Evolutionary conservation across 1,284 basidiomycete species (phyloP).

Genomic region (Abortiporus biennis): DNA sequence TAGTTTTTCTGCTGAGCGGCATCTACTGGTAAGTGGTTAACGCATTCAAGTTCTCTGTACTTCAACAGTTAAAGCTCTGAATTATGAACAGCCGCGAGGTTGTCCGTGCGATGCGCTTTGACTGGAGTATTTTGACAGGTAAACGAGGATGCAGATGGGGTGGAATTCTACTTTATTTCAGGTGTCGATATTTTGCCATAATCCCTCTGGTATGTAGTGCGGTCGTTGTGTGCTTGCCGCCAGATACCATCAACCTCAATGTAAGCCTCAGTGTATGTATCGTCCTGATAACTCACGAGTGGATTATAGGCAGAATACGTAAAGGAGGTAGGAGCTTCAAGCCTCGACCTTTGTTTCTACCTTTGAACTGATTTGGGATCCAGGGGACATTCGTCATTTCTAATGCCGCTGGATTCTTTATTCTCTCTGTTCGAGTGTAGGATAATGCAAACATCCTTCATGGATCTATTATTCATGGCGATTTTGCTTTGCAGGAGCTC

Average conservation of each 20-base stretch:
- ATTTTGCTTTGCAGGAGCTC: not conserved
- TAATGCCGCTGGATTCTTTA: not conserved
- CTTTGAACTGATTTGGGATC: no score
- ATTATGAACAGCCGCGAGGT: not conserved
- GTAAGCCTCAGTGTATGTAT: not conserved
- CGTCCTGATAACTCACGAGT: not conserved
- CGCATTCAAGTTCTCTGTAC: not conserved
- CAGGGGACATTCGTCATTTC: not conserved
- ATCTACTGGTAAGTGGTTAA: not conserved
- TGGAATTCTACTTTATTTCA: not conserved
- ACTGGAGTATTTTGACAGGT: not conserved
- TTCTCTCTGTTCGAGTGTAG: conserved; percentile 1
- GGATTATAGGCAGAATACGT: not conserved
- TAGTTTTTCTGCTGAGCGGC: not conserved
- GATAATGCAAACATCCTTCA: not conserved
- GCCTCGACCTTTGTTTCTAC: no score
- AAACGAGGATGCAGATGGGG: not conserved
- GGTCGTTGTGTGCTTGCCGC: not conserved
- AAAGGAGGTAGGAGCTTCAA: not conserved
- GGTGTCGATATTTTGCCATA: not conserved
- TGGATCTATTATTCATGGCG: not conserved
- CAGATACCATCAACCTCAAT: not conserved
- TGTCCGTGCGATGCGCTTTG: not conserved
- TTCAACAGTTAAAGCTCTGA: not conserved
- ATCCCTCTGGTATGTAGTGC: not conserved